Percentiles rank a stretch among this genome's conserved stretches.
These are phyloP conservation scores for Corymbia maculata DNA, from an alignment of 345 rosid genomes.

Conservation along the genomic window DNA sequence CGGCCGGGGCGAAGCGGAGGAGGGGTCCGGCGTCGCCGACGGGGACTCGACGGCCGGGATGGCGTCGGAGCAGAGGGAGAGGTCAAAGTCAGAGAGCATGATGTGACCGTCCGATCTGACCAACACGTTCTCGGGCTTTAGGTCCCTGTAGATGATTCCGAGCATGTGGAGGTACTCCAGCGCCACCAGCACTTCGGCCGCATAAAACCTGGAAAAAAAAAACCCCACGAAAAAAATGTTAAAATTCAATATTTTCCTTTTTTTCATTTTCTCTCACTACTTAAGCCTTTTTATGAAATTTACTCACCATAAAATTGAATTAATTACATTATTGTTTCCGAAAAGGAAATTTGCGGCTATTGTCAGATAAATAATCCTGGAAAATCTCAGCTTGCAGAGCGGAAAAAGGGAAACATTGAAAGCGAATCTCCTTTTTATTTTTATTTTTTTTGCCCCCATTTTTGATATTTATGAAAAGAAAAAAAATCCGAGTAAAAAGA, in stretches of 20 bases:
- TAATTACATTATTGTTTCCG: background rate
- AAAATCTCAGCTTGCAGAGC: slow-evolving; percentile 2
- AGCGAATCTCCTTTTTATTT: background rate
- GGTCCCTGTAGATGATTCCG: slow-evolving; percentile 89
- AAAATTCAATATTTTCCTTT: background rate
- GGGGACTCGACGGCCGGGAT: slow-evolving; percentile 82
- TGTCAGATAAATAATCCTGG: slow-evolving; percentile 1
- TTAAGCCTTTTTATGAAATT: background rate
- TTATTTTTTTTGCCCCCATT: background rate
- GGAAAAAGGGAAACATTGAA: background rate
- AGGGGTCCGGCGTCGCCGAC: slow-evolving; percentile 22
- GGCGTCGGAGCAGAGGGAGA: slow-evolving; percentile 70
- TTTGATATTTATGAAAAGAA: background rate
- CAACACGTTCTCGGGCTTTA: slow-evolving; percentile 88
- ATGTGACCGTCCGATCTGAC: slow-evolving; percentile 96
- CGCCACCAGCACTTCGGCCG: slow-evolving; percentile 87
- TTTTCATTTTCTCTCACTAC: background rate
- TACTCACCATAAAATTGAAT: background rate
- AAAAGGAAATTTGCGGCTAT: slow-evolving; percentile 29
- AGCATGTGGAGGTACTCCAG: slow-evolving; percentile 94
- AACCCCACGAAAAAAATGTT: background rate
- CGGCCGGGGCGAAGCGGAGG: slow-evolving; percentile 6
- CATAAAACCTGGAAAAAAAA: slow-evolving; percentile 58
- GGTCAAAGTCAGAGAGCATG: slow-evolving; percentile 96
- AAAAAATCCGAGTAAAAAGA: background rate